phyloP scores from a whole-genome alignment of 139 green algal genomes.

The Asterochloris sp. region DNA sequence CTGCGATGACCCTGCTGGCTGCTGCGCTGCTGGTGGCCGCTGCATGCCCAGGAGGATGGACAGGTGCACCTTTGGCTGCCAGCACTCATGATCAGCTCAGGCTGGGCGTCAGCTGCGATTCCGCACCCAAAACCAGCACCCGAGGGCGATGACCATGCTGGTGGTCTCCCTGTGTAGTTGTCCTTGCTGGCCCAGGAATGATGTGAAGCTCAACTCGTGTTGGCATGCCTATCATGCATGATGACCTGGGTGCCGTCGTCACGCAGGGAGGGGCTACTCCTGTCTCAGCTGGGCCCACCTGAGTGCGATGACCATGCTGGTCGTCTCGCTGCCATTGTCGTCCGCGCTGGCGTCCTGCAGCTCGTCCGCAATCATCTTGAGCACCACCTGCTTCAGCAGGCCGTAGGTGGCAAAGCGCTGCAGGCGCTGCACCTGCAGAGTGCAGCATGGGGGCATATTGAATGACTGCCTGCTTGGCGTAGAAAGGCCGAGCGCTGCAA shows the following conservation, averaged over 20 bases:
- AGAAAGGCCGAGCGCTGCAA: background rate
- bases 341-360: slow-evolving; percentile 25
- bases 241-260: too few species aligned
- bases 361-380: slow-evolving; percentile 82
- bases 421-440: slow-evolving; percentile 65
- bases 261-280: too few species aligned
- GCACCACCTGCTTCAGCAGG: slow-evolving; percentile 87
- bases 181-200: too few species aligned
- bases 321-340: slow-evolving; percentile 2
- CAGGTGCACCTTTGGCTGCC: too few species aligned
- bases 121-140: background rate
- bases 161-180: background rate
- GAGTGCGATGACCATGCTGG: slow-evolving; percentile 14
- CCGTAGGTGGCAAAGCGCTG: slow-evolving; percentile 91
- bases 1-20: too few species aligned
- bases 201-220: too few species aligned
- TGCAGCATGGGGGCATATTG: background rate
- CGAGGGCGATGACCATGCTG: slow-evolving; percentile 15
- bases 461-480: too few species aligned
- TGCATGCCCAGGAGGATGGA: too few species aligned
- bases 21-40: too few species aligned
- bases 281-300: background rate
- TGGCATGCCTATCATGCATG: too few species aligned
- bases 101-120: too few species aligned
- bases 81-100: too few species aligned